phyloP scores from a whole-genome alignment of 169 alveolate species.

The Babesia bovis region DNA sequence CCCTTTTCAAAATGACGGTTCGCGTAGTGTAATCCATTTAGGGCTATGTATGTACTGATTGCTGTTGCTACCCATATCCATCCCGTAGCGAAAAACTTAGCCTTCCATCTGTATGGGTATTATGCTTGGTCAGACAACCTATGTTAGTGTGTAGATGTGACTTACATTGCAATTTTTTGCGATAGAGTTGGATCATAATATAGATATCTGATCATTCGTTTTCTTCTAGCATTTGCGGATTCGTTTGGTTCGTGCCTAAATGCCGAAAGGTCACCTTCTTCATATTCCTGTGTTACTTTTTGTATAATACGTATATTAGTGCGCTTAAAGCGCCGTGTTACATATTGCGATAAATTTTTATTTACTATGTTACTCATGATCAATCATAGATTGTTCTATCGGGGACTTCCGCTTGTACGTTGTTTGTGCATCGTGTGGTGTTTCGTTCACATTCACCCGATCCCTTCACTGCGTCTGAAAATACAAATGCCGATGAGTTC shows the following conservation, averaged over 20 bases:
- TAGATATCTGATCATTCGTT: constrained; percentile 42
- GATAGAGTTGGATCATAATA: constrained; percentile 54
- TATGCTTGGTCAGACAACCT: background rate
- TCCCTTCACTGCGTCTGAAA: no score
- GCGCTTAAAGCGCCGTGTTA: background rate
- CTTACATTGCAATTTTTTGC: constrained; percentile 57
- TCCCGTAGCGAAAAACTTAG: constrained; percentile 63
- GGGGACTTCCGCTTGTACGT: background rate
- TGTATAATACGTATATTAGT: constrained; percentile 10
- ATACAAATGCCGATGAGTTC: no score
- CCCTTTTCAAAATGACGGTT: constrained; percentile 39
- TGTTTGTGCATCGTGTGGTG: background rate
- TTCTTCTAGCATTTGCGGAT: constrained; percentile 14
- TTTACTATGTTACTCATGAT: background rate
- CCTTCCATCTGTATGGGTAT: constrained; percentile 27
- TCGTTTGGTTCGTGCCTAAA: background rate
- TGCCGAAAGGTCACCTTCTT: background rate
- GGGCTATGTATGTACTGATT: constrained; percentile 30
- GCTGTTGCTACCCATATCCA: constrained; percentile 58
- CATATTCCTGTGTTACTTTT: constrained; percentile 44
- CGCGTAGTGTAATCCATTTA: constrained; percentile 7
- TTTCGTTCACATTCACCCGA: background rate
- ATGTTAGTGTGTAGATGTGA: background rate
- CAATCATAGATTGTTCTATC: background rate
- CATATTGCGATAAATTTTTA: background rate